These are phyloP conservation scores for Beauveria medogensis DNA, from an alignment of 2,329 filamentous ascomycete genomes.

Conservation along the genomic window DNA sequence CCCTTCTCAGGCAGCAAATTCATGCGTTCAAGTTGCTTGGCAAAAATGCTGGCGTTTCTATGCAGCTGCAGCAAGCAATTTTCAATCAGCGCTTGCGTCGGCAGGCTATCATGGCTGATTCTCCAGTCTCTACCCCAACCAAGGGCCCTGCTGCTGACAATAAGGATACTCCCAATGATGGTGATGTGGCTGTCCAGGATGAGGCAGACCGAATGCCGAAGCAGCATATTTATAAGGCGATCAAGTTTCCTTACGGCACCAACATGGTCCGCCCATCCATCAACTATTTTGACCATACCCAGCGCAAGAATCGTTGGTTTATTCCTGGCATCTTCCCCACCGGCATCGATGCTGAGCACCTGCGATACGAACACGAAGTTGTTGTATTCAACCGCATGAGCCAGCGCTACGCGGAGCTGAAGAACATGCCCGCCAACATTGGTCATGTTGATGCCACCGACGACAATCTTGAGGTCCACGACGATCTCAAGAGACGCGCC, in stretches of 20 bases:
- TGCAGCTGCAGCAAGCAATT: slow-evolving; percentile 71
- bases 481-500: slow-evolving; percentile 77
- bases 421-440: slow-evolving; percentile 74
- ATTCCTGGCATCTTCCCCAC: slow-evolving; percentile 84
- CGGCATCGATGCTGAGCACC: slow-evolving; percentile 77
- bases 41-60: slow-evolving; percentile 76
- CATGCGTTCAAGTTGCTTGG: slow-evolving; percentile 83
- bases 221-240: slow-evolving; percentile 56
- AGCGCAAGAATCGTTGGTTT: slow-evolving; percentile 67
- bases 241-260: slow-evolving; percentile 63
- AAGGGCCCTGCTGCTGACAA: slow-evolving; percentile 21
- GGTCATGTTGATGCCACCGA: slow-evolving; percentile 79
- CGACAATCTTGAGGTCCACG: slow-evolving; percentile 60
- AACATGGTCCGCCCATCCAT: slow-evolving; percentile 51
- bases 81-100: slow-evolving; percentile 67
- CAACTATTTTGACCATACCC: slow-evolving; percentile 70
- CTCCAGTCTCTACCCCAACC: slow-evolving; percentile 29
- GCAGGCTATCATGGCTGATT: slow-evolving; percentile 42
- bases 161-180: slow-evolving; percentile 28
- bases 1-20: slow-evolving; percentile 76
- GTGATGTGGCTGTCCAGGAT: slow-evolving; percentile 26
- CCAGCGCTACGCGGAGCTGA: slow-evolving; percentile 75
- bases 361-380: slow-evolving; percentile 79
- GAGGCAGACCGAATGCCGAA: slow-evolving; percentile 28
- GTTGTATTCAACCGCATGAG: slow-evolving; percentile 86